Conservation (phyloP, 495 filamentous ascomycete genomes). For the Thozetella sp. region DNA sequence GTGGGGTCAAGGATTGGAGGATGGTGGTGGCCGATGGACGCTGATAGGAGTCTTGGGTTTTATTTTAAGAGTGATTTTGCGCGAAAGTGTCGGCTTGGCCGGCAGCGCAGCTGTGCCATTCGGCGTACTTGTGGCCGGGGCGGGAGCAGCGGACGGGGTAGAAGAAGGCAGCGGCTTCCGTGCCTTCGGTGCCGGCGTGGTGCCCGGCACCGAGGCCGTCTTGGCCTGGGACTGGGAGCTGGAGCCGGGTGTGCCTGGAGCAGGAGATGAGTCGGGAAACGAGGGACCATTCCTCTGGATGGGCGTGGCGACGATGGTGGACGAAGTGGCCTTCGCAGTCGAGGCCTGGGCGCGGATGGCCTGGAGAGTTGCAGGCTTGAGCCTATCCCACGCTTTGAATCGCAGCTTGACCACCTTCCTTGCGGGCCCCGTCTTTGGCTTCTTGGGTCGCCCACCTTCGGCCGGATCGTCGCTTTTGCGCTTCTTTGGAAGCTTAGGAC, state of each 20-base stretch:
- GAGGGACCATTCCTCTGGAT: neutral
- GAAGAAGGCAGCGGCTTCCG: conserved; percentile 1
- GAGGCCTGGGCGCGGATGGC: neutral
- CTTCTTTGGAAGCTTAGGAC: conserved; percentile 25
- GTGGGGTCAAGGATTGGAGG: neutral
- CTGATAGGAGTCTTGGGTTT: neutral
- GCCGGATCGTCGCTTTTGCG: conserved; percentile 30
- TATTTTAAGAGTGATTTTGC: neutral
- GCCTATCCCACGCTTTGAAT: neutral
- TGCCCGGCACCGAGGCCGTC: neutral
- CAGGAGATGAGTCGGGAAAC: neutral
- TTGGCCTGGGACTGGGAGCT: neutral
- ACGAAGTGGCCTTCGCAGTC: neutral
- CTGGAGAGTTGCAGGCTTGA: neutral
- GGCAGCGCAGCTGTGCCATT: neutral
- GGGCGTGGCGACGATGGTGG: neutral
- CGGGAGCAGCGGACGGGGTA: neutral
- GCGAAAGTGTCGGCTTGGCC: neutral
- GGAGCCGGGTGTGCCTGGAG: neutral
- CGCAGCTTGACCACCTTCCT: conserved; percentile 29
- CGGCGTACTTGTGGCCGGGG: neutral
- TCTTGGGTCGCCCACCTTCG: conserved; percentile 32
- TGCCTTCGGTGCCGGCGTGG: neutral
- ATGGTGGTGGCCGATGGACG: neutral
- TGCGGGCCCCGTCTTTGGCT: conserved; percentile 37